Base-by-base conservation (phyloP, 2,329 filamentous ascomycete species). In the Colletotrichum shisoi region DNA sequence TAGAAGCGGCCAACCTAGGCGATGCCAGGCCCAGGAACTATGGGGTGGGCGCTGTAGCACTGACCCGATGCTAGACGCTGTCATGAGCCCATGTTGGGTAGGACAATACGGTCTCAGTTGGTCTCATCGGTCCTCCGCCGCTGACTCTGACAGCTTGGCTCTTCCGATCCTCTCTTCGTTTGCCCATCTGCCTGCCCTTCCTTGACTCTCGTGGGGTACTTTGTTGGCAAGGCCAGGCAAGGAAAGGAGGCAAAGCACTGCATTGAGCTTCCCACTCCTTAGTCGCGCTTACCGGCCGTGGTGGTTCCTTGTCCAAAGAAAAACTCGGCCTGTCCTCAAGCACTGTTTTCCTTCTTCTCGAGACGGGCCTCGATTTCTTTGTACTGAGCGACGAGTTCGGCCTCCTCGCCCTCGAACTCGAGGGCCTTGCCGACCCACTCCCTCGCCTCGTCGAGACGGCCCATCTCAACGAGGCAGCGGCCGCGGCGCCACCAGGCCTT, bases 401-500 rank as follows among this genome's bases (percentile, higher is more conserved):
- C 79, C 79, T 89, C 86, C 78, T 85, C 87, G 13, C 90, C 91
- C 81, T 96, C 93, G 76, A 94, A 89, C 82, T 97, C 94, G 64
- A 97, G 78, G 0, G 88, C 93, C 75, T 87, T 85, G 71, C 84
- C 85, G 46, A 97, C 85, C 88, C 93, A 96, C 70, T 89, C 88
- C 73, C 83, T 83, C 1, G 94, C 93, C 86, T 98, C 94, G 62
- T 91, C 88, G 74, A 92, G 80, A 68, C 94, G 80, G 1, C 91
- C 91, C 95, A 98, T 98, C 87, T 99, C 95, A 71, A 90, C 80
- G 75, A 98, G 79, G 76, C 93, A 96, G 81, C 88, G 89, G 11
- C 92, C 95, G 69, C 92, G 84, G 69, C 95, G 84, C 90, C 93
- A 97, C 93, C 94, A 98, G 0, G 89, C 94, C 87, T 98, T 98